phyloP scores from a whole-genome alignment of 257 asterid genomes.

The Agastache rugosa region DNA sequence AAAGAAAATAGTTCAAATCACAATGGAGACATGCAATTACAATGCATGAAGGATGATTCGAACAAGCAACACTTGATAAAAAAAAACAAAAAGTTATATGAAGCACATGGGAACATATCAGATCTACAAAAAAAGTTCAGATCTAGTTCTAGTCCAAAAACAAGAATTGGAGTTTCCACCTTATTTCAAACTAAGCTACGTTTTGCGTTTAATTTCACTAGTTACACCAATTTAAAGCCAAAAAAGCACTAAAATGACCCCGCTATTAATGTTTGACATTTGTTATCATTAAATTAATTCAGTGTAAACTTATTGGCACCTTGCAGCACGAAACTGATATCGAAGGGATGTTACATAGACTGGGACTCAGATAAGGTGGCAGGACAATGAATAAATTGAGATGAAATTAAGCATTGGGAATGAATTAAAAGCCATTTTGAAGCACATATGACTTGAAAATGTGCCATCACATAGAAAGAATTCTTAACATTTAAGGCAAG shows the following conservation, averaged over 20 bases:
- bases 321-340: not conserved
- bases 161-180: not conserved
- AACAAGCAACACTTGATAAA: not conserved
- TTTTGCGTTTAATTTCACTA: not conserved
- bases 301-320: not conserved
- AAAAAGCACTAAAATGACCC: not conserved
- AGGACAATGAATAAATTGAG: not conserved
- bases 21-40: not conserved
- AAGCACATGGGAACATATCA: not conserved
- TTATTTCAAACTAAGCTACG: not conserved
- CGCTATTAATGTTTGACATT: not conserved
- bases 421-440: not conserved
- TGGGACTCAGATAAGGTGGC: not conserved
- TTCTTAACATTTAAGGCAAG: not conserved
- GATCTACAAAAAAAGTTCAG: not conserved
- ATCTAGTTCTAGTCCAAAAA: slow-evolving; percentile 1
- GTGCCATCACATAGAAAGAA: not conserved
- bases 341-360: not conserved
- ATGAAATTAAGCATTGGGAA: not conserved
- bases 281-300: not conserved
- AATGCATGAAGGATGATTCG: slow-evolving; percentile 13
- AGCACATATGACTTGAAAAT: not conserved
- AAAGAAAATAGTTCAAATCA: slow-evolving; percentile 10
- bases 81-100: not conserved
- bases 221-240: not conserved